Evolutionary conservation across 192 early-diverging fungal species (phyloP), one percentile per base, ranked within the genome.

Genomic region (Coemansia sp.): DNA sequence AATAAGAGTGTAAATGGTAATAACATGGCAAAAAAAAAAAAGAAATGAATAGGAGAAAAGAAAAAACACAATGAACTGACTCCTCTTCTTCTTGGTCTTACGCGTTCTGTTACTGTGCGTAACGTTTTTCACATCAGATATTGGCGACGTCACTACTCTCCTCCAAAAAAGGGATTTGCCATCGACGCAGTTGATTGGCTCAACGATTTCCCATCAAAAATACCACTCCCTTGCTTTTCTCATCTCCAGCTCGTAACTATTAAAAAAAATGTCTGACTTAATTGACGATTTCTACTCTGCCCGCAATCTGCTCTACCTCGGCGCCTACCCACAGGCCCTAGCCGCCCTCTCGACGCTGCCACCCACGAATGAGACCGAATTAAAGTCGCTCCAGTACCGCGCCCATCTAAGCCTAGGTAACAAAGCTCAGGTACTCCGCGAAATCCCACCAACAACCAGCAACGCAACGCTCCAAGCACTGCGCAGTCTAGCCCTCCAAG

Each of bases 331-430:
- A 69, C 83, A 88, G 37, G 84, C 88, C 9, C 88, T 95, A 62
- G 86, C 85, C 72, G 72, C 75, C 73, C 61, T 80, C 76, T 58
- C 77, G 67, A 60, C 42, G 61, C 58, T 55, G 35, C 60, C 65
- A 59, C 52, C 83, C 45, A 55, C 73, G 11, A 65, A 82, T 28
- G 79, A 85, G 31, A 62, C 78, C 9, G 88, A 92, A 61, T 85
- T 86, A 33, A 77, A 89, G 69, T 80, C 86, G 6, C 86, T 90
- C 13, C 84, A 93, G 47, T 90, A 90, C 75, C 90, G 95, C 23
- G 85, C 96, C 6, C 87, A 92, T 64, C 70, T 96, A 34, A 92
- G 90, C 39, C 93, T 90, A 68, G 86, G 86, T 61, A 87, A 92
- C 50, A 85, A 86, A 82, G 80, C 84, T 28, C 64, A 88, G 57